Evolutionary conservation across 1,284 basidiomycete genomes (phyloP).

Genomic region (Ganoderma multipileum): DNA sequence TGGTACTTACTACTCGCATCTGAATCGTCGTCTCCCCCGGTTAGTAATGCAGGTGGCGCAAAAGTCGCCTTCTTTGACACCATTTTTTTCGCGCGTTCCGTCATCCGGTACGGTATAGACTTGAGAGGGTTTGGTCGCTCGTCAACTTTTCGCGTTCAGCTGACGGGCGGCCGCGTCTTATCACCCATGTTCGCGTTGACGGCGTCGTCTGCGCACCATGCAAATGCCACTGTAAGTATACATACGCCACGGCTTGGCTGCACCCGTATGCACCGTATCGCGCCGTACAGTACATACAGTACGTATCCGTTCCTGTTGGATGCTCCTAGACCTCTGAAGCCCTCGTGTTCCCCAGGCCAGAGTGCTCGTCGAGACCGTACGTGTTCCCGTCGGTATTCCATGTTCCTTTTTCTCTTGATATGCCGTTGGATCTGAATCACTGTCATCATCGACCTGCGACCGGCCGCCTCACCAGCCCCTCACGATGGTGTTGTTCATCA

Average conservation of each 20-base stretch:
- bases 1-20: slow-evolving; percentile 17
- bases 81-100: not conserved
- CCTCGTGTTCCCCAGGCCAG: not conserved
- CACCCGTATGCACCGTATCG: not conserved
- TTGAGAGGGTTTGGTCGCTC: slow-evolving; percentile 18
- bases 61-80: slow-evolving; percentile 13
- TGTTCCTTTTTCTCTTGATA: not conserved
- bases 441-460: no score
- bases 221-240: not conserved
- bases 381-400: not conserved
- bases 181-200: not conserved
- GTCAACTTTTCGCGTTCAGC: slow-evolving; percentile 10
- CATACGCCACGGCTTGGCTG: not conserved
- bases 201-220: not conserved
- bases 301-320: not conserved
- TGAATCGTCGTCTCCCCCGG: not conserved
- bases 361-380: not conserved
- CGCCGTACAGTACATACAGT: not conserved
- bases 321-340: not conserved
- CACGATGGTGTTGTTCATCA: no score
- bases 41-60: slow-evolving; percentile 22
- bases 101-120: no score
- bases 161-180: slow-evolving; percentile 19
- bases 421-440: not conserved
- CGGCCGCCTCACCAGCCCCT: no score